These are phyloP conservation scores for Phtheirospermum japonicum DNA, from an alignment of 257 asterid genomes.

Conservation along the genomic window DNA sequence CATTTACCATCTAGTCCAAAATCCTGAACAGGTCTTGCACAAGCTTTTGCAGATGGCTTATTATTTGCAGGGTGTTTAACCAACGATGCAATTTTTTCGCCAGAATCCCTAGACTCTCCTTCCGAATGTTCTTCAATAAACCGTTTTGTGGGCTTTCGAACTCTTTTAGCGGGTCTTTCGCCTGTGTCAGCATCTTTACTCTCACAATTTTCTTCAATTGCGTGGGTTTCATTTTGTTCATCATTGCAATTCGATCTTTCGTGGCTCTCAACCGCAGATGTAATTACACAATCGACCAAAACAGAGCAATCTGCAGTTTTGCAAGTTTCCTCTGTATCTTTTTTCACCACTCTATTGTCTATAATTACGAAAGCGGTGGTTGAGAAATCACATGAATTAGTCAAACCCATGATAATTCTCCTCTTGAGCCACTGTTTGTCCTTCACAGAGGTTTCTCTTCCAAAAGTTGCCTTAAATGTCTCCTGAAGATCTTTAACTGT, in stretches of 20 bases:
- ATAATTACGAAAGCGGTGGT: slow-evolving; percentile 54
- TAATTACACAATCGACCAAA: slow-evolving; percentile 45
- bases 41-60: slow-evolving; percentile 38
- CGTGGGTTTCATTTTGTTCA: slow-evolving; percentile 33
- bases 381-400: slow-evolving; percentile 84
- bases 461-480: slow-evolving; percentile 88
- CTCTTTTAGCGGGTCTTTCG: slow-evolving; percentile 68
- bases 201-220: slow-evolving; percentile 36
- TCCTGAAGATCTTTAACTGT: slow-evolving; percentile 90
- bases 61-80: slow-evolving; percentile 32
- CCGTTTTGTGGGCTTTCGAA: slow-evolving; percentile 86
- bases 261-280: slow-evolving; percentile 35
- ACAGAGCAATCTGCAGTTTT: slow-evolving; percentile 32
- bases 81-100: slow-evolving; percentile 43
- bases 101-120: slow-evolving; percentile 62
- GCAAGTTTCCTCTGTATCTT: slow-evolving; percentile 40
- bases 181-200: slow-evolving; percentile 50
- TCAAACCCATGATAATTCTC: slow-evolving; percentile 90
- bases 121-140: slow-evolving; percentile 88
- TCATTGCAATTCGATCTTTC: slow-evolving; percentile 33
- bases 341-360: slow-evolving; percentile 57
- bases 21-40: slow-evolving; percentile 41
- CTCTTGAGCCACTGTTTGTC: slow-evolving; percentile 95
- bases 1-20: slow-evolving; percentile 47
- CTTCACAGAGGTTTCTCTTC: slow-evolving; percentile 92